phyloP scores from a whole-genome alignment of 805 yeast genomes.

The Spathaspora arborariae region DNA sequence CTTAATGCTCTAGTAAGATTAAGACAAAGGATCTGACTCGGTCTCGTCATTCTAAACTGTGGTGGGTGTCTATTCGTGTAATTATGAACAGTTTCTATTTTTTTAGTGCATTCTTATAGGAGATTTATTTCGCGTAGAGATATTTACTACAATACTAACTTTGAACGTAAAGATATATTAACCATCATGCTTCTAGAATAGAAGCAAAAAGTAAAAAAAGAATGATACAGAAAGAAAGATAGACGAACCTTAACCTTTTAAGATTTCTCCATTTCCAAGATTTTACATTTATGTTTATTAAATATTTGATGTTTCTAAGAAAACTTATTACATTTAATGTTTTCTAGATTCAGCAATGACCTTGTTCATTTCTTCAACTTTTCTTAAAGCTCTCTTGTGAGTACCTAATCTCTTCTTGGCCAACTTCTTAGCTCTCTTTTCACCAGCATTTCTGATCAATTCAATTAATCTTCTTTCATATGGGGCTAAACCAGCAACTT shows the following conservation, averaged over 20 bases:
- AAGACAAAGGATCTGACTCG: not conserved
- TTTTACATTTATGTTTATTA: not conserved
- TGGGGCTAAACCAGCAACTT: constrained; percentile 99
- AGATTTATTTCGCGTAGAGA: not conserved
- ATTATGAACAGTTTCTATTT: not conserved
- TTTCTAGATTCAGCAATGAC: constrained; percentile 97
- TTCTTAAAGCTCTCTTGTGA: constrained; percentile 98
- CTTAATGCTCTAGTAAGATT: not conserved
- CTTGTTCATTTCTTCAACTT: constrained; percentile 97
- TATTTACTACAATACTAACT: not conserved
- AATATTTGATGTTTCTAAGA: not conserved
- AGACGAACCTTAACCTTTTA: not conserved
- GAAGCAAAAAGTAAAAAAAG: not conserved
- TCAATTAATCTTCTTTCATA: constrained; percentile 99
- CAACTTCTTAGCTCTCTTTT: constrained; percentile 99
- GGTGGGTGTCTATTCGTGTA: not conserved
- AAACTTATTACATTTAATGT: constrained; percentile 49
- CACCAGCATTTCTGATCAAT: constrained; percentile 99
- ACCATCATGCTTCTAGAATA: not conserved
- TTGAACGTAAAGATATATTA: not conserved
- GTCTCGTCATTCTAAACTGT: not conserved
- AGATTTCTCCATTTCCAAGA: not conserved
- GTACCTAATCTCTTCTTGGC: constrained; percentile 99
- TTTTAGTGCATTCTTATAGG: not conserved
- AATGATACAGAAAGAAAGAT: not conserved